A percentile compares a stretch with the other conserved stretches of the same genome.
Conservation (phyloP, 768 basidiomycete species). For the Mycena rosella region DNA sequence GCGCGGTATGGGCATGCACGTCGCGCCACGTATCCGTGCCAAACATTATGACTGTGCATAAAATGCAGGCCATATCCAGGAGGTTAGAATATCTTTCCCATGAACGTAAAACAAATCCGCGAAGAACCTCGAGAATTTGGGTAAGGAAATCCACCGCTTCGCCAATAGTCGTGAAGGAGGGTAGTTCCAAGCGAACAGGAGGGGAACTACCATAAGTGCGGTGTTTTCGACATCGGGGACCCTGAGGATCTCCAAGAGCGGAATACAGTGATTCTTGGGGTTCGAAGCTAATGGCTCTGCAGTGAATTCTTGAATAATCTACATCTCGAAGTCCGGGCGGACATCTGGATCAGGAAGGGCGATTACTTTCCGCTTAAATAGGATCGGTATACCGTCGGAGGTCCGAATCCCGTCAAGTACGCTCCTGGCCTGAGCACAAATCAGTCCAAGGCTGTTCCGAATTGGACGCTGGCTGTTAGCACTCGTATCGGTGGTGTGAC, state of each 20-base stretch:
- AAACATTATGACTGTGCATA: conserved; percentile 45
- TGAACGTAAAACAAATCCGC: not conserved
- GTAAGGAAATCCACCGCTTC: conserved; percentile 45
- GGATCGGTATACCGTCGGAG: conserved; percentile 38
- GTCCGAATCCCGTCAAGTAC: conserved; percentile 5
- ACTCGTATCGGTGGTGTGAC: not conserved
- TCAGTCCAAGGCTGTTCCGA: not conserved
- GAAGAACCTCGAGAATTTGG: conserved; percentile 46
- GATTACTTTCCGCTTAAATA: conserved; percentile 40
- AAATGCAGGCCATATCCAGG: conserved; percentile 41
- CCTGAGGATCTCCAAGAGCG: conserved; percentile 40
- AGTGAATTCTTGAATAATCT: conserved; percentile 32
- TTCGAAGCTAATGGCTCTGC: conserved; percentile 34
- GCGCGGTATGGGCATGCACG: not conserved
- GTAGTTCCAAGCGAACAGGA: conserved; percentile 35
- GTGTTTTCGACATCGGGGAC: conserved; percentile 42
- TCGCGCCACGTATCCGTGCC: conserved; percentile 10
- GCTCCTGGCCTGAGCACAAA: not conserved
- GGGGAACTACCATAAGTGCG: conserved; percentile 47
- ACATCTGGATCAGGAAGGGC: no score
- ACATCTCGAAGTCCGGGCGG: not conserved
- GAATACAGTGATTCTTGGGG: conserved; percentile 46
- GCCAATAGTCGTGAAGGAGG: conserved; percentile 43
- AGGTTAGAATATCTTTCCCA: conserved; percentile 26
- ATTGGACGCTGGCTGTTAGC: no score